Base-by-base conservation (phyloP, 2,329 filamentous ascomycete genomes). In the Knoxdaviesia capensis region DNA sequence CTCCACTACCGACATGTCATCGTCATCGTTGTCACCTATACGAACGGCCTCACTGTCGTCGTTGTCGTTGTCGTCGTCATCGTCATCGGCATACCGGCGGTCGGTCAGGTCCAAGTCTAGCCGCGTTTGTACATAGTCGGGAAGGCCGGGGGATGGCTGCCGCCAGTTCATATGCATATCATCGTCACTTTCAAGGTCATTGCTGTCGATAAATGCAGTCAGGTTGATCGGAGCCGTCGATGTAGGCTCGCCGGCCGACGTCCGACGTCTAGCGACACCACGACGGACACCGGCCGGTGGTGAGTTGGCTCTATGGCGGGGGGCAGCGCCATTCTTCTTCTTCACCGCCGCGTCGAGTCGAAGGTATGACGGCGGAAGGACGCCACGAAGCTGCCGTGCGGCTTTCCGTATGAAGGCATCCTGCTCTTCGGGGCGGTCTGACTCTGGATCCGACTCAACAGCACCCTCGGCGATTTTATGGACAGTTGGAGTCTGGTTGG, bases 281-380 rank as follows among this genome's bases (percentile, higher is more conserved):
- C 37, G 9, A 10, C 36, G 38, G 29, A 20, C 20, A 20, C 20
- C 29, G 10, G 38, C 10, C 11, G 28, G 30, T 4, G 31, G 20
- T 5, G 36, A 36, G n/a, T 30, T 33, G 5, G 31, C 41, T 6
- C 28, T 38, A 32, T 34, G 10, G 3, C 40, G 36, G n/a, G 38
- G 29, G 33, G 37, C 31, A 5, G 29, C 38, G 31, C 40, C 39
- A n/a, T 43, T 43, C 31, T 44, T 50, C 43, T 55, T 59, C 44
- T 52, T 50, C 10, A 43, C 51, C 51, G 48, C 51, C 56, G 70
- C 66, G 50, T 77, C 71, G 29, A 80, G 54, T 36, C 74, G 66
- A 43, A 79, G 61, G 69, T 74, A 78, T 5, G 75, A 80, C n/a
- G 75, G 75, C 35, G 75, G 75, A 38, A 79, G 61, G 6, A 79